Evolutionary conservation across 2,329 filamentous ascomycete species (phyloP), one percentile per base, ranked within the genome.

Genomic region (Fusarium abutilonis): DNA sequence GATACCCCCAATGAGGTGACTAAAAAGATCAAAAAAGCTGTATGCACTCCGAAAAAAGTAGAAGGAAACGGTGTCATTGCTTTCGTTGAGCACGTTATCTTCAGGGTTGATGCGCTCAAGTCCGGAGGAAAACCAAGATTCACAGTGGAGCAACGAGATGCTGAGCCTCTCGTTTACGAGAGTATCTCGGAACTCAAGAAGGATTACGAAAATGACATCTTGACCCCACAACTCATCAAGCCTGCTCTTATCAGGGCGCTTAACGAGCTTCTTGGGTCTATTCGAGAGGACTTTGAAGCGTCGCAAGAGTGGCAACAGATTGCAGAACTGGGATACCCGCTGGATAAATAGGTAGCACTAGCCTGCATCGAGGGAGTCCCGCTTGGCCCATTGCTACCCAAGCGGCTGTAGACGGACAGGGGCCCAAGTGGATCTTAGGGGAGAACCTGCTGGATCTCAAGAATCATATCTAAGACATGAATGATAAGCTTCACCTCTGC

Each of bases 161-260:
- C 19, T 0, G 13, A 40, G 1, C 1, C 2, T 1, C 2, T 45
- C 3, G 23, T 41, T 1, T 58, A 58, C 6, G 5, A 44, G 0
- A 13, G 44, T 1, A 28, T 58, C 2, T 9, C 4, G 2, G 35
- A 40, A 11, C 17, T 58, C 0, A 52, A 57, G 5, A 5, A 28
- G 1, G 39, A 52, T 11, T 58, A 36, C 2, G 2, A 6, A 3
- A 15, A 9, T 1, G 55, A 32, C 4, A 4, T 11, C 1, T 0
- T 58, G 13, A 58, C 45, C 0, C 55, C 53, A 1, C 53, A 58
- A n/a, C n/a, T 13, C 8, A 8, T 45, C 5, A 58, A 58, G 0
- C 17, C 40, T 7, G 45, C 53, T 2, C 0, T 58, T 8, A 13
- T 13, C 0, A 32, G 21, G 6, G 1, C 14, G 0, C 26, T 58